Percentiles rank a stretch among this genome's conserved stretches.
Evolutionary conservation across 2,329 filamentous ascomycete genomes (phyloP).

Genomic region (Claviceps capensis): DNA sequence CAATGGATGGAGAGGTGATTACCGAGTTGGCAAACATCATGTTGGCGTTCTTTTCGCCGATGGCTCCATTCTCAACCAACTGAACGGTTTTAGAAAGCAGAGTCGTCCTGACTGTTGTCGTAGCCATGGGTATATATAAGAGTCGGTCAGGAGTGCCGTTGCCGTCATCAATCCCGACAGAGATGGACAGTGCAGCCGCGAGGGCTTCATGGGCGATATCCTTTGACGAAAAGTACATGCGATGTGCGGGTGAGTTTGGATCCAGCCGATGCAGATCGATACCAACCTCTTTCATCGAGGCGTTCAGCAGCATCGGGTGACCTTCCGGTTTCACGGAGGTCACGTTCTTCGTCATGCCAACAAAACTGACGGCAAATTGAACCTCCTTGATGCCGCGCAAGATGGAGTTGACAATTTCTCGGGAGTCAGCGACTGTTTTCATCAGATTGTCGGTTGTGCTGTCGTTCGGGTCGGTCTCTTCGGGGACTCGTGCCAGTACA

Average conservation of each 20-base stretch:
- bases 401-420: slow-evolving; percentile 82
- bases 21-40: slow-evolving; percentile 94
- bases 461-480: slow-evolving; percentile 58
- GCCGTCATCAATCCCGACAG: slow-evolving; percentile 84
- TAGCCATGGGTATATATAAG: slow-evolving; percentile 92
- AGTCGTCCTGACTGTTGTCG: slow-evolving; percentile 86
- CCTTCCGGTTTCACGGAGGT: slow-evolving; percentile 51
- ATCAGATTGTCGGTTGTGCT: slow-evolving; percentile 55
- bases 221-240: slow-evolving; percentile 92
- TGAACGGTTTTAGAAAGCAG: slow-evolving; percentile 88
- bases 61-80: slow-evolving; percentile 54
- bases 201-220: slow-evolving; percentile 93
- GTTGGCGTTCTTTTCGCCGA: slow-evolving; percentile 82
- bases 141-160: slow-evolving; percentile 73
- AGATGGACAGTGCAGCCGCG: slow-evolving; percentile 81
- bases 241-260: slow-evolving; percentile 81
- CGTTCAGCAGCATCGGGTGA: slow-evolving; percentile 65
- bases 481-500: slow-evolving; percentile 57
- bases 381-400: slow-evolving; percentile 90
- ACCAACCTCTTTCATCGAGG: slow-evolving; percentile 92
- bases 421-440: slow-evolving; percentile 78
- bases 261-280: slow-evolving; percentile 87
- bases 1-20: slow-evolving; percentile 86
- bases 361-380: slow-evolving; percentile 84
- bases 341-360: slow-evolving; percentile 73